phyloP scores from a whole-genome alignment of 352 stramenopile genomes.

The Phytophthora agathidicida region DNA sequence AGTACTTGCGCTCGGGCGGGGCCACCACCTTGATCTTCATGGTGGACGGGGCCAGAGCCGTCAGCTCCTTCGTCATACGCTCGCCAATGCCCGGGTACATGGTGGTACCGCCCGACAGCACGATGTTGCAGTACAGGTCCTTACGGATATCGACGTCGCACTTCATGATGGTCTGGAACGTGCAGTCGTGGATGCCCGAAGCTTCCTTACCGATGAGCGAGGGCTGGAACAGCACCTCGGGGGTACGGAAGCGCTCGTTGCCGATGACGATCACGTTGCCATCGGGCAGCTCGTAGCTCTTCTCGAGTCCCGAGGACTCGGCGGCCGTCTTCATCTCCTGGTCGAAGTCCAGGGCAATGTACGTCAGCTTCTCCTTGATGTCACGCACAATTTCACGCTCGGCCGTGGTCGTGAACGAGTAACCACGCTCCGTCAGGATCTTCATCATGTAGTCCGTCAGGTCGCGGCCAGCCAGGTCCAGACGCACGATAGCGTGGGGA shows the following conservation, averaged over 20 bases:
- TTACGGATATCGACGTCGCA: constrained; percentile 93
- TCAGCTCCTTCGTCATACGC: constrained; percentile 95
- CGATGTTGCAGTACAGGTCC: constrained; percentile 96
- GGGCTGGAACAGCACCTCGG: constrained; percentile 97
- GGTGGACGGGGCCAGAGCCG: constrained; percentile 82
- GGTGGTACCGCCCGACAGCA: constrained; percentile 96
- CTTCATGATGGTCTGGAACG: constrained; percentile 89
- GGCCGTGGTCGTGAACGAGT: constrained; percentile 94
- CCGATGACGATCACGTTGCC: constrained; percentile 98
- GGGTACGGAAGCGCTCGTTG: constrained; percentile 95
- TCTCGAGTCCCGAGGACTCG: constrained; percentile 85
- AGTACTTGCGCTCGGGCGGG: constrained; percentile 95
- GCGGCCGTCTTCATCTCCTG: constrained; percentile 92
- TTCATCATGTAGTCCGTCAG: constrained; percentile 98
- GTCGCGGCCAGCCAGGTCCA: constrained; percentile 94
- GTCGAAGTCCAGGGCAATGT: constrained; percentile 95
- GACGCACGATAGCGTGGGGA: constrained; percentile 93
- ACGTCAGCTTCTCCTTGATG: constrained; percentile 98
- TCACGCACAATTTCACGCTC: constrained; percentile 95
- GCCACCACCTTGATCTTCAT: constrained; percentile 98
- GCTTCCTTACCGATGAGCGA: constrained; percentile 92
- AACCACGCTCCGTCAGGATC: constrained; percentile 94
- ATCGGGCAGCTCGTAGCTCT: constrained; percentile 97
- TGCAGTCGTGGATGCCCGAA: constrained; percentile 80
- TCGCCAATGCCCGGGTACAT: constrained; percentile 96